Evolutionary conservation across 1,139 yeast genomes (phyloP), one percentile per base, ranked within the genome.

Genomic region (Pichia sp.): DNA sequence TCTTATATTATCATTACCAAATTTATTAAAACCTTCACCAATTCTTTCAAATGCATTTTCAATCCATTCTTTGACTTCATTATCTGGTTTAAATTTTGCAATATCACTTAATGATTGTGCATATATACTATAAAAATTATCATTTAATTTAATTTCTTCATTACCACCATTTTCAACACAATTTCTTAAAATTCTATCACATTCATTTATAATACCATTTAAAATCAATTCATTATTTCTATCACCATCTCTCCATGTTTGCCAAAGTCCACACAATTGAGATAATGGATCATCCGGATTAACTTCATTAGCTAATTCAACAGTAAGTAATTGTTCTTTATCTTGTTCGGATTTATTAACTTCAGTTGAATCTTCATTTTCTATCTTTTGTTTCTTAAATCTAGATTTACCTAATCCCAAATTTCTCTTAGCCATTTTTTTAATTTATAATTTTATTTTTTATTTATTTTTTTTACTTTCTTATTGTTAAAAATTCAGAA

Each of bases 151-250:
- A 23, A 52, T 52, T 30, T 54, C 49, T 46, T 61, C 57, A 3
- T 57, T 47, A 11, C 62, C 63, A 4, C 66, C 66, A 23, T 61
- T 60, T 26, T 63, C 64, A 36, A 61, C 66, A 60, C 55, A 48
- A 45, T 72, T 70, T 55, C 96, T 72, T 54, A 87, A 69, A 35
- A 87, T 62, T 39, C 95, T 68, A 58, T 90, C 97, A 65, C 96
- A 85, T 62, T 92, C 97, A 58, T 92, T 96, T 23, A 92, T 77
- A 5, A 92, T 74, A 28, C 97, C 97, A 57, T 89, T 85, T 43
- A 89, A 67, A 35, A 87, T 76, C 51, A 74, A 67, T 60, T 75
- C 87, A 52, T 74, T 76, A 42, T 78, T 81, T 53, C 75, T 74
- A 20, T 76, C 79, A 3, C 82, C 71, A 38, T 69, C 57, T 40